Conservation (phyloP, 2,329 filamentous ascomycete genomes). For the Aspergillus piperis region DNA sequence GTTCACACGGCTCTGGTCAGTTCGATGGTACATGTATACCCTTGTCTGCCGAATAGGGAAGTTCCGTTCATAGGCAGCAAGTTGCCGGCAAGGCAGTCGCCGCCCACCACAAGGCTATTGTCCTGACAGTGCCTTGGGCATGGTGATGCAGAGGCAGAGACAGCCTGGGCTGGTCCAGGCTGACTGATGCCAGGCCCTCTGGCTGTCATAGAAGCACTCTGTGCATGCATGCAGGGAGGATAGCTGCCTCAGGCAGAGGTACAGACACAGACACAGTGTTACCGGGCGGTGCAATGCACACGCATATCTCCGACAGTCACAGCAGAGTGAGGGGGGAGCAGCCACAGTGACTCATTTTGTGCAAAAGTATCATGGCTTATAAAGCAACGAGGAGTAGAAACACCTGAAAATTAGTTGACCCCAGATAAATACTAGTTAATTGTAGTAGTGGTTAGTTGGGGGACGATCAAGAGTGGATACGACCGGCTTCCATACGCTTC, state of each 20-base stretch:
- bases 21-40: neutral
- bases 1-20: neutral
- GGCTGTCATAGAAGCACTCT: neutral
- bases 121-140: neutral
- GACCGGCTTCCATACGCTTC: conserved; percentile 44
- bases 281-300: neutral
- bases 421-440: neutral
- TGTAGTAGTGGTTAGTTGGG: neutral
- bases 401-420: neutral
- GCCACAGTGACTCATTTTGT: neutral
- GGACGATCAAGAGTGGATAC: conserved; percentile 20
- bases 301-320: neutral
- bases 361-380: neutral
- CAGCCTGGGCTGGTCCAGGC: neutral
- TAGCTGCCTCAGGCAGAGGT: neutral
- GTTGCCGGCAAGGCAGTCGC: neutral
- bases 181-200: neutral
- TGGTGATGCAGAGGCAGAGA: neutral
- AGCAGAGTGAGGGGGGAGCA: neutral
- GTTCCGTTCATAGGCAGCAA: neutral
- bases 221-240: neutral
- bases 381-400: neutral
- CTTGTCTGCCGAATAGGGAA: neutral
- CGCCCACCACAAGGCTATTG: neutral
- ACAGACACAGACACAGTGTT: neutral